Conservation (phyloP, 2,329 filamentous ascomycete species). For the Chaetomium olivaceum region DNA sequence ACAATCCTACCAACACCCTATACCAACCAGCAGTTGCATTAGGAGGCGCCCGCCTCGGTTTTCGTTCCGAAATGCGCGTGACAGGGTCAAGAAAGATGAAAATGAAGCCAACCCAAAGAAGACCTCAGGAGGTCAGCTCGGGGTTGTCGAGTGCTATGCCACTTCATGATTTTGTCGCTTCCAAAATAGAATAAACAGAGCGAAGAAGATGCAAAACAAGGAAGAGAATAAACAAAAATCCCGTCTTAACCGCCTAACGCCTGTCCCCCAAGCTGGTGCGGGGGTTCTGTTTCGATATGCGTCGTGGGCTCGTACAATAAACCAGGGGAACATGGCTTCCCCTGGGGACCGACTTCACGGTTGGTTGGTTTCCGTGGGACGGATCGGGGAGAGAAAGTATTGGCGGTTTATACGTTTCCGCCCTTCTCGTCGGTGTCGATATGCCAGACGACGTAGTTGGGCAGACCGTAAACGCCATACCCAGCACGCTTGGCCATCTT, state of each 20-base stretch:
- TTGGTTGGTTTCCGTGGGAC: not conserved
- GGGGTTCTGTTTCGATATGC: conserved; percentile 24
- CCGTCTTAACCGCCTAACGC: conserved; percentile 26
- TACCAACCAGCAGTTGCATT: not conserved
- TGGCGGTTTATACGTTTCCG: conserved; percentile 61
- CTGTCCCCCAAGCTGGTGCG: conserved; percentile 21
- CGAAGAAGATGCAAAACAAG: not conserved
- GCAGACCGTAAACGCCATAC: conserved; percentile 86
- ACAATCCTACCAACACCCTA: not conserved
- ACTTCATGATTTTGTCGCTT: not conserved
- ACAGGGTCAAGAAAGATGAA: not conserved
- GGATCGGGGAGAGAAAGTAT: not conserved
- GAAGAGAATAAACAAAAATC: conserved; percentile 14
- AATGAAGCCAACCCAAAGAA: not conserved
- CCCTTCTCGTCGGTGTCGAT: conserved; percentile 95
- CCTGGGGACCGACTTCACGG: conserved; percentile 7
- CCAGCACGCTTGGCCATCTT: conserved; percentile 98
- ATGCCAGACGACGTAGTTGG: conserved; percentile 99
- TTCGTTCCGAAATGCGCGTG: not conserved
- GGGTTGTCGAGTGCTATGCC: not conserved
- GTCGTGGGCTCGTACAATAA: conserved; percentile 26
- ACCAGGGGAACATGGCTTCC: not conserved
- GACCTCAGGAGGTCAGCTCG: not conserved
- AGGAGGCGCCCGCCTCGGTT: not conserved
- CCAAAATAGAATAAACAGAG: not conserved